phyloP scores from a whole-genome alignment of 176 grass and related monocot genomes.

The Oropetium thomaeum region DNA sequence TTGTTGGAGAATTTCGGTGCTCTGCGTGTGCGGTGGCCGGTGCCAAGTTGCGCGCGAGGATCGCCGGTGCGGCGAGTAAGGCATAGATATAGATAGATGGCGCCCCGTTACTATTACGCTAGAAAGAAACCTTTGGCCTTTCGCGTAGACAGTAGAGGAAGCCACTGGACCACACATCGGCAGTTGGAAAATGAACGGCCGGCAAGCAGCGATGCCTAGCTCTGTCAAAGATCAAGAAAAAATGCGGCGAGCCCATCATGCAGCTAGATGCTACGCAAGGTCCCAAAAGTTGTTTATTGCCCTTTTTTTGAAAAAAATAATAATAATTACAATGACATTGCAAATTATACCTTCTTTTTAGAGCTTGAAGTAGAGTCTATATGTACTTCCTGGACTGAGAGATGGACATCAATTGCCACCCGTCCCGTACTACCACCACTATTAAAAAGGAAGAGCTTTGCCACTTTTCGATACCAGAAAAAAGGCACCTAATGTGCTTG shows the following conservation, averaged over 20 bases:
- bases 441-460: not conserved
- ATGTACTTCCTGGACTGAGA: not conserved
- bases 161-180: not conserved
- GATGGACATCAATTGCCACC: not conserved
- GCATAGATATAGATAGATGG: too few species aligned
- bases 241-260: slow-evolving; percentile 11
- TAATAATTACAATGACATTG: too few species aligned
- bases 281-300: not conserved
- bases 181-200: not conserved
- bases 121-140: slow-evolving; percentile 7
- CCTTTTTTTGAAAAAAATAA: too few species aligned
- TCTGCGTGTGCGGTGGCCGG: not conserved
- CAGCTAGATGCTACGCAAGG: not conserved
- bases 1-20: not conserved
- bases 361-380: too few species aligned
- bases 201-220: not conserved
- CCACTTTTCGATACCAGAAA: slow-evolving; percentile 29
- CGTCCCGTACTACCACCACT: not conserved
- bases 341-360: too few species aligned
- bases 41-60: not conserved
- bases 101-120: too few species aligned
- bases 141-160: not conserved
- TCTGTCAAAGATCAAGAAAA: not conserved
- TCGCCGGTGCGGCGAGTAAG: not conserved
- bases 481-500: not conserved